Percentiles rank a stretch among this genome's conserved stretches.
These are phyloP conservation scores for Hymenoscyphus linearis DNA, from an alignment of 2,329 filamentous ascomycete genomes.

Conservation along the genomic window DNA sequence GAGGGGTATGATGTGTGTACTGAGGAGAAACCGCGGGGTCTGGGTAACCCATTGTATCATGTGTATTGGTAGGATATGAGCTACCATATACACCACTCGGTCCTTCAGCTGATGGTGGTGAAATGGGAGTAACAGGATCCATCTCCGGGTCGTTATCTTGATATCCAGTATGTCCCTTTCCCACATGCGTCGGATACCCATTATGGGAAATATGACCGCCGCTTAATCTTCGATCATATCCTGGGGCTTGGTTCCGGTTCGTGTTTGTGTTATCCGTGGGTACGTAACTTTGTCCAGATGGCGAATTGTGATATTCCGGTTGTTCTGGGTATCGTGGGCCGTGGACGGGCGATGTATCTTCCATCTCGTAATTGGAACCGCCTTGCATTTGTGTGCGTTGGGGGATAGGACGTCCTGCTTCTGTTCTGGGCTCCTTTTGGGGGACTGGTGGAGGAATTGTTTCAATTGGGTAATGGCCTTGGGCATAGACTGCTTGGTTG, in stretches of 20 bases:
- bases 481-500: neutral
- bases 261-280: neutral
- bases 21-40: neutral
- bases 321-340: conserved; percentile 5
- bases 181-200: neutral
- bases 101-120: neutral
- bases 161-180: neutral
- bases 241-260: neutral
- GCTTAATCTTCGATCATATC: neutral
- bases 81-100: neutral
- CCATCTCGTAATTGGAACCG: conserved; percentile 4
- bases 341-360: conserved; percentile 3
- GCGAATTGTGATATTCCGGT: conserved; percentile 12
- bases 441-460: conserved; percentile 4
- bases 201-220: neutral
- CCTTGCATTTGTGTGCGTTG: conserved; percentile 12
- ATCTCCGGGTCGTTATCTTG: neutral
- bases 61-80: neutral
- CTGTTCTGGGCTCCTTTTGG: conserved; percentile 6
- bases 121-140: neutral
- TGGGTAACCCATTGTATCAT: neutral
- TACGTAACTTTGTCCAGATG: neutral
- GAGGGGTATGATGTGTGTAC: neutral
- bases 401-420: conserved; percentile 15
- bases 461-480: neutral